phyloP scores from a whole-genome alignment of 1,139 yeast genomes.

The Candida albicans region DNA sequence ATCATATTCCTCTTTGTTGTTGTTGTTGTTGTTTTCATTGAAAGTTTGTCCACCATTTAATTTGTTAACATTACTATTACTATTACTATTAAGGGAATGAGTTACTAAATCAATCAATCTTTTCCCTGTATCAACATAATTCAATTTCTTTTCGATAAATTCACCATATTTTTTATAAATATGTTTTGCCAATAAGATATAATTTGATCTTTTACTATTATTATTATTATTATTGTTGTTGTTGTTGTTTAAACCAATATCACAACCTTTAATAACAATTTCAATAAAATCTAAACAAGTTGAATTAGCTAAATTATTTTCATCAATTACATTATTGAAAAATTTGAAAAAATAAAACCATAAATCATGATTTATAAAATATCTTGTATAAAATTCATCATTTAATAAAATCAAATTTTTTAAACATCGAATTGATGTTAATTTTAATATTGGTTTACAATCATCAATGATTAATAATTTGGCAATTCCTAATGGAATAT shows the following conservation, averaged over 20 bases:
- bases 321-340: slow-evolving; percentile 49
- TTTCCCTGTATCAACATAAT: slow-evolving; percentile 32
- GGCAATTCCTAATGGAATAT: slow-evolving; percentile 55
- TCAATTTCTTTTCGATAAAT: slow-evolving; percentile 17
- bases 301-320: slow-evolving; percentile 70
- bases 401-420: slow-evolving; percentile 58
- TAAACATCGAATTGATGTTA: slow-evolving; percentile 66
- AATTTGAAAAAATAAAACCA: slow-evolving; percentile 52
- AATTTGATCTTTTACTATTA: slow-evolving; percentile 35
- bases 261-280: slow-evolving; percentile 40
- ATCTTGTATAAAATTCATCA: slow-evolving; percentile 58
- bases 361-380: slow-evolving; percentile 57
- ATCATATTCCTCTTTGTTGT: slow-evolving; percentile 29
- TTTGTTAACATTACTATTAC: slow-evolving; percentile 8
- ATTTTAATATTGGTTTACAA: slow-evolving; percentile 50
- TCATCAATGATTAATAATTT: slow-evolving; percentile 40
- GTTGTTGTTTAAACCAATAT: slow-evolving; percentile 20
- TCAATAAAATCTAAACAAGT: slow-evolving; percentile 73
- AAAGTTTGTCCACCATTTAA: not conserved
- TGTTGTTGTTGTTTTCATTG: slow-evolving; percentile 15
- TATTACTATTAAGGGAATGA: slow-evolving; percentile 18
- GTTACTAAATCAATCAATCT: slow-evolving; percentile 33
- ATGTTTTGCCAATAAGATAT: slow-evolving; percentile 48
- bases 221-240: slow-evolving; percentile 19
- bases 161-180: slow-evolving; percentile 43